These are phyloP conservation scores for Lobosporangium transversale DNA, from an alignment of 192 early-diverging fungal genomes.

Conservation along the genomic window DNA sequence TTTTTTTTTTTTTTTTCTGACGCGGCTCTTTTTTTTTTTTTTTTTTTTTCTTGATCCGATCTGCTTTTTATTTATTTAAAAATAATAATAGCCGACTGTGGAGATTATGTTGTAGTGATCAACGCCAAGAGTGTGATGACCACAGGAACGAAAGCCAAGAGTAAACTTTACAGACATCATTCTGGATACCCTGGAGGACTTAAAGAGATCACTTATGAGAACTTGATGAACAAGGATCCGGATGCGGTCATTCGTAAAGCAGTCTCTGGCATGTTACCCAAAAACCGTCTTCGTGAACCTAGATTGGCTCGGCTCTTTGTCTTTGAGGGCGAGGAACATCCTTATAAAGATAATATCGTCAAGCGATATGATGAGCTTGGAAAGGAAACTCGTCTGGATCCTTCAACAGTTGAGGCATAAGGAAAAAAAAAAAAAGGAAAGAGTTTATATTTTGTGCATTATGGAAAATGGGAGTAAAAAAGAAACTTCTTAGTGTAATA, in stretches of 20 bases:
- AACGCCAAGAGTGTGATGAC: slow-evolving; percentile 85
- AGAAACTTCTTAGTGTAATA: not conserved
- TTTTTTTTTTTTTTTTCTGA: not conserved
- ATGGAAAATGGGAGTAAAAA: not conserved
- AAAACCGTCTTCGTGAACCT: slow-evolving; percentile 85
- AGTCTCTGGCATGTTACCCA: slow-evolving; percentile 94
- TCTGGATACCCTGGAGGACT: slow-evolving; percentile 87
- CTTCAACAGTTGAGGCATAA: slow-evolving; percentile 47
- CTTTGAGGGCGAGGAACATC: slow-evolving; percentile 88
- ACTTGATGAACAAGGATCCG: slow-evolving; percentile 80
- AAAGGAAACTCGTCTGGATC: slow-evolving; percentile 48
- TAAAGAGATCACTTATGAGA: slow-evolving; percentile 79
- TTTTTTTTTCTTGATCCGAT: too few species aligned
- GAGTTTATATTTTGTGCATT: too few species aligned
- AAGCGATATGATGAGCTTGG: slow-evolving; percentile 73
- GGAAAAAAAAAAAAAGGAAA: not conserved
- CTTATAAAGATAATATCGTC: slow-evolving; percentile 86
- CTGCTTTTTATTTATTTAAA: not conserved
- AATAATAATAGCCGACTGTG: slow-evolving; percentile 79
- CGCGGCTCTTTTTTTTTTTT: too few species aligned
- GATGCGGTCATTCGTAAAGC: slow-evolving; percentile 88
- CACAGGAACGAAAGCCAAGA: slow-evolving; percentile 84
- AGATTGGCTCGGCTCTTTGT: slow-evolving; percentile 81
- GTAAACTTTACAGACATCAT: slow-evolving; percentile 91
- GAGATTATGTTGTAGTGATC: slow-evolving; percentile 96